Conservation (phyloP, 2,329 filamentous ascomycete species). For the Neonectria faginata region DNA sequence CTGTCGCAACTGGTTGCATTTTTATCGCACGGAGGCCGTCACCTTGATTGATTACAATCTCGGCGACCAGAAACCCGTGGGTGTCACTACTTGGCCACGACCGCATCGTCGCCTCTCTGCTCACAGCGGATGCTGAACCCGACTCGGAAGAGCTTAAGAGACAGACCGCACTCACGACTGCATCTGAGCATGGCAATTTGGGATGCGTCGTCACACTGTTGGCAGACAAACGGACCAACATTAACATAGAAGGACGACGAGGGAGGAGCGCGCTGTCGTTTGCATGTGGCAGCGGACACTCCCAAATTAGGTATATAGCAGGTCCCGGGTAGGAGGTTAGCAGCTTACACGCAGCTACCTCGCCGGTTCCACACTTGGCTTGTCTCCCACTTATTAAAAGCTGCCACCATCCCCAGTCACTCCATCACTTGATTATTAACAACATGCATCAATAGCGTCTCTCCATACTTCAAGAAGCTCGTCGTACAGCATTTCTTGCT, state of each 20-base stretch:
- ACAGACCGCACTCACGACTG: conserved; percentile 47
- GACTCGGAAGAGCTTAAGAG: conserved; percentile 28
- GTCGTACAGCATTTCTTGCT: too few relatives aligned
- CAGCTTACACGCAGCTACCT: too few relatives aligned
- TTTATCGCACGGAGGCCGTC: conserved; percentile 44
- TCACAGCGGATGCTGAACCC: conserved; percentile 39
- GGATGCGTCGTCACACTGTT: conserved; percentile 45
- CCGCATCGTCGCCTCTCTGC: conserved; percentile 39
- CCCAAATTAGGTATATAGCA: too few relatives aligned
- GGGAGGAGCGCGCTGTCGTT: conserved; percentile 50
- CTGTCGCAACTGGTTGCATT: conserved; percentile 51
- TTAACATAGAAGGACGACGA: conserved; percentile 36
- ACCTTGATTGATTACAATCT: conserved; percentile 38
- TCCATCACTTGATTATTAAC: too few relatives aligned
- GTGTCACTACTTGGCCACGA: conserved; percentile 44
- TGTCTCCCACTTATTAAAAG: too few relatives aligned
- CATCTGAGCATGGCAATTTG: conserved; percentile 46
- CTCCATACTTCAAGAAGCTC: too few relatives aligned
- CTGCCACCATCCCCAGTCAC: too few relatives aligned
- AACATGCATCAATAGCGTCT: too few relatives aligned
- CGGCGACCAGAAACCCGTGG: conserved; percentile 43
- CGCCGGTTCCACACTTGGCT: too few relatives aligned
- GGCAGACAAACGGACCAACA: conserved; percentile 39
- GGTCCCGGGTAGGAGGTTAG: too few relatives aligned
- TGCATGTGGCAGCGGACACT: conserved; percentile 48